Conservation (phyloP, 768 basidiomycete species). For the Rhodotorula babjevae region DNA sequence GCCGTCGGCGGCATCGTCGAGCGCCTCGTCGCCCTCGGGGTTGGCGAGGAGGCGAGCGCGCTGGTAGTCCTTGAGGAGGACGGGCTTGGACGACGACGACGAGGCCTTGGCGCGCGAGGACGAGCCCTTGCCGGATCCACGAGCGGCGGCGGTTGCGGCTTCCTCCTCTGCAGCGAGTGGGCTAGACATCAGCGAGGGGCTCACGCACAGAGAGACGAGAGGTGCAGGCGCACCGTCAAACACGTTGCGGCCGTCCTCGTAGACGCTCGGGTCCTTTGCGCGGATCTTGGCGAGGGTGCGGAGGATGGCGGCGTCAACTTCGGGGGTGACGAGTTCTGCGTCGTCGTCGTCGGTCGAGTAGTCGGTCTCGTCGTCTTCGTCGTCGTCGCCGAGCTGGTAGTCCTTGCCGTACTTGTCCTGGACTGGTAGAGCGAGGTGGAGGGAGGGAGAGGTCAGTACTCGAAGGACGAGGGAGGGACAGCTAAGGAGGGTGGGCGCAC, state of each 20-base stretch:
- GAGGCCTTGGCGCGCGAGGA: background rate
- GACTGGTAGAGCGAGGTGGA: slow-evolving; percentile 51
- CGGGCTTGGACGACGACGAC: slow-evolving; percentile 40
- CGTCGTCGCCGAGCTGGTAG: slow-evolving; percentile 47
- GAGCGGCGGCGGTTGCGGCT: slow-evolving; percentile 9
- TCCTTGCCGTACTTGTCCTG: slow-evolving; percentile 66
- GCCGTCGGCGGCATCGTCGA: slow-evolving; percentile 47
- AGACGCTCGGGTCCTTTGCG: slow-evolving; percentile 76
- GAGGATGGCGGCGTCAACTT: slow-evolving; percentile 87
- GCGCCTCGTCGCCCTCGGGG: slow-evolving; percentile 35
- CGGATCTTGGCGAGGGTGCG: slow-evolving; percentile 80
- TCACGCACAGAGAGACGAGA: background rate
- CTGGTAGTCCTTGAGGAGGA: slow-evolving; percentile 49
- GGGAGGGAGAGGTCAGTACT: background rate
- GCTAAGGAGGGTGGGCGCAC: slow-evolving; percentile 51
- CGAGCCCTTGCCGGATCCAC: background rate
- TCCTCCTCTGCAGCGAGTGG: slow-evolving; percentile 33
- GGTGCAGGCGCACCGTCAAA: slow-evolving; percentile 61
- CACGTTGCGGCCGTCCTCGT: slow-evolving; percentile 63
- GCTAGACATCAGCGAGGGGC: background rate
- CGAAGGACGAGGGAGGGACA: too few species aligned
- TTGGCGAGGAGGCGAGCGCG: slow-evolving; percentile 46
- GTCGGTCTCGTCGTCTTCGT: slow-evolving; percentile 51
- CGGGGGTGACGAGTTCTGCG: slow-evolving; percentile 88
- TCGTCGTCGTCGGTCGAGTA: slow-evolving; percentile 69